phyloP scores from a whole-genome alignment of 495 filamentous ascomycete species.

The Talaromyces proteolyticus region DNA sequence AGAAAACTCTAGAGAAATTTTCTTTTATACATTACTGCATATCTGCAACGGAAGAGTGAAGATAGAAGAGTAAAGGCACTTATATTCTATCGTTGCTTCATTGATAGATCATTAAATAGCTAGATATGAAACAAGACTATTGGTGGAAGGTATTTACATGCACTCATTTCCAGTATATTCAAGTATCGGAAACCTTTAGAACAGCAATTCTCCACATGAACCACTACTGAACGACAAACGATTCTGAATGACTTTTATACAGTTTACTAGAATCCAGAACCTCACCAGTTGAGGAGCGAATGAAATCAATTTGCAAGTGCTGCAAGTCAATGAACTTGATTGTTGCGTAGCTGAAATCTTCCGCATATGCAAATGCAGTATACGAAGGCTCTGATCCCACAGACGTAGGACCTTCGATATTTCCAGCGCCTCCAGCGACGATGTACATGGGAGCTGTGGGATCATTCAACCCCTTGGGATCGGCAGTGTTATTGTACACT shows the following conservation, averaged over 20 bases:
- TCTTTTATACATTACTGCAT: no score
- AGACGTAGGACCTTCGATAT: conserved; percentile 35
- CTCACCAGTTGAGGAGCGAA: conserved; percentile 41
- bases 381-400: conserved; percentile 34
- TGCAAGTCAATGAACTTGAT: conserved; percentile 27
- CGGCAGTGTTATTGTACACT: conserved; percentile 34
- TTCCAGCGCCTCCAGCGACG: conserved; percentile 39
- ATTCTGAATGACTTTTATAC: conserved; percentile 42
- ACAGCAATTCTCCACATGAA: no score
- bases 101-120: no score
- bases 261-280: conserved; percentile 45
- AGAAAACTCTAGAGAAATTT: no score
- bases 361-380: conserved; percentile 49
- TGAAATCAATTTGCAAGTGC: conserved; percentile 33
- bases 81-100: no score
- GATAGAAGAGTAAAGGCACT: no score
- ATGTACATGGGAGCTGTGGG: conserved; percentile 54
- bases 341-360: conserved; percentile 47
- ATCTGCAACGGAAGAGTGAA: no score
- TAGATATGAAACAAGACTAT: no score
- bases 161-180: background rate
- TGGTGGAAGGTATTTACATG: no score
- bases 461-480: conserved; percentile 42
- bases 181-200: no score
- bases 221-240: conserved; percentile 43